These are phyloP conservation scores for Penicillium manginii DNA, from an alignment of 495 filamentous ascomycete species.

Conservation along the genomic window DNA sequence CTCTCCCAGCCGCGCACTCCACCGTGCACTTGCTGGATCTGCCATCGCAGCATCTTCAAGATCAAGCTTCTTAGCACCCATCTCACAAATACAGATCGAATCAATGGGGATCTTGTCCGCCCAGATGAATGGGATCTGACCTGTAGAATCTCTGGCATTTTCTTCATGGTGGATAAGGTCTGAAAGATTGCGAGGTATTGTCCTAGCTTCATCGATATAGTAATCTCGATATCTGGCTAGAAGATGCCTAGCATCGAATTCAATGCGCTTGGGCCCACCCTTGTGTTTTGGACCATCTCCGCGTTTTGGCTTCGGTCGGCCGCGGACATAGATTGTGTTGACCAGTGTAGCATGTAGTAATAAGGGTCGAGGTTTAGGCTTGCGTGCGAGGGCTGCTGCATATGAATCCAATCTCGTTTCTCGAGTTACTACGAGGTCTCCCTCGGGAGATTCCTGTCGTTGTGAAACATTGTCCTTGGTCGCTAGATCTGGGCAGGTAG, in stretches of 20 bases:
- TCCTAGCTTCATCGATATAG: constrained; percentile 35
- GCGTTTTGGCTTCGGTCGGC: constrained; percentile 33
- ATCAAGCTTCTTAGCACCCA: constrained; percentile 71
- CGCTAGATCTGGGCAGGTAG: background rate
- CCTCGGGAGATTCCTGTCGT: background rate
- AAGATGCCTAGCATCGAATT: constrained; percentile 45
- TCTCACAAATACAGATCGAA: constrained; percentile 71
- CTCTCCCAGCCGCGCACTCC: constrained; percentile 44
- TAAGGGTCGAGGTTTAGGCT: constrained; percentile 57
- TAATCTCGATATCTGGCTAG: constrained; percentile 37
- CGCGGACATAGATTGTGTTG: constrained; percentile 79
- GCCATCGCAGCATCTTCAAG: constrained; percentile 11
- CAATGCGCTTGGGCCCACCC: constrained; percentile 23
- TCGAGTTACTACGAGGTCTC: background rate
- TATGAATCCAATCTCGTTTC: constrained; percentile 11
- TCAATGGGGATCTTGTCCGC: constrained; percentile 63
- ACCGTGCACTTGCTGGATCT: constrained; percentile 3
- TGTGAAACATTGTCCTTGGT: background rate
- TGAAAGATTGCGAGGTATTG: constrained; percentile 14
- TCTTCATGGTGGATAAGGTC: background rate
- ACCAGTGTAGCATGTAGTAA: constrained; percentile 83
- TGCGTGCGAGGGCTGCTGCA: constrained; percentile 15
- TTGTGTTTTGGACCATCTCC: background rate
- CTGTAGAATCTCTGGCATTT: background rate
- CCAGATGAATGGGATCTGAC: constrained; percentile 54